These are phyloP conservation scores for Podospora sp. DNA, from an alignment of 495 filamentous ascomycete genomes.

Conservation along the genomic window DNA sequence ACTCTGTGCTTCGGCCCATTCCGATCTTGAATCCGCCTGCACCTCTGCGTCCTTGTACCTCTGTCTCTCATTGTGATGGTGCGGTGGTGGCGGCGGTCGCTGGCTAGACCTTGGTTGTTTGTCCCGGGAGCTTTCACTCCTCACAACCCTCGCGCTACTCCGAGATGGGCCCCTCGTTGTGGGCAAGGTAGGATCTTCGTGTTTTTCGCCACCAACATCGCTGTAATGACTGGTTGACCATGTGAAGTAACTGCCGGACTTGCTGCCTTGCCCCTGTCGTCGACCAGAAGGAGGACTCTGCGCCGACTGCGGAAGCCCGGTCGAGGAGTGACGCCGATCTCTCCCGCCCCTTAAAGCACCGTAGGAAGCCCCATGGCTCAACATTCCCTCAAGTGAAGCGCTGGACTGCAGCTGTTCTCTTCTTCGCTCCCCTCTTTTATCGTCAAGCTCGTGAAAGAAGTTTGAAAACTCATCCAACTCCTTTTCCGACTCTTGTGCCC, in stretches of 20 bases:
- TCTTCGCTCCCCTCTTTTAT: too few species aligned
- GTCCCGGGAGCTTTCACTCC: neutral
- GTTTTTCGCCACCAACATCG: neutral
- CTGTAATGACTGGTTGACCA: slow-evolving; percentile 35
- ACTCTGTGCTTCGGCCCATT: neutral
- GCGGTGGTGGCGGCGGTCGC: neutral
- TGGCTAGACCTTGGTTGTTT: neutral
- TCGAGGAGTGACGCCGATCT: too few species aligned
- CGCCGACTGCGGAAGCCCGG: neutral
- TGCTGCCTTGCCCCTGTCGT: slow-evolving; percentile 3
- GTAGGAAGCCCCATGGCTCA: too few species aligned
- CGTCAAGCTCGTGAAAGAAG: slow-evolving; percentile 38
- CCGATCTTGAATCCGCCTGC: neutral
- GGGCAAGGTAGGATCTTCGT: neutral
- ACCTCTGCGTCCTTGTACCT: slow-evolving; percentile 11
- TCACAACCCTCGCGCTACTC: too few species aligned
- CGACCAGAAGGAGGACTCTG: neutral
- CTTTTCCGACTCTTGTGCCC: slow-evolving; percentile 31
- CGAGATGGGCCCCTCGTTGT: neutral
- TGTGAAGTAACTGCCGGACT: slow-evolving; percentile 33
- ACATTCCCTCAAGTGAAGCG: too few species aligned
- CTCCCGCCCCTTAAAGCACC: too few species aligned
- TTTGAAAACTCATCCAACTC: slow-evolving; percentile 44
- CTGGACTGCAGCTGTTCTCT: too few species aligned
- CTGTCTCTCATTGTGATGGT: too few species aligned